Evolutionary conservation across 352 stramenopile genomes (phyloP).

Genomic region (Phytophthora crassamura): DNA sequence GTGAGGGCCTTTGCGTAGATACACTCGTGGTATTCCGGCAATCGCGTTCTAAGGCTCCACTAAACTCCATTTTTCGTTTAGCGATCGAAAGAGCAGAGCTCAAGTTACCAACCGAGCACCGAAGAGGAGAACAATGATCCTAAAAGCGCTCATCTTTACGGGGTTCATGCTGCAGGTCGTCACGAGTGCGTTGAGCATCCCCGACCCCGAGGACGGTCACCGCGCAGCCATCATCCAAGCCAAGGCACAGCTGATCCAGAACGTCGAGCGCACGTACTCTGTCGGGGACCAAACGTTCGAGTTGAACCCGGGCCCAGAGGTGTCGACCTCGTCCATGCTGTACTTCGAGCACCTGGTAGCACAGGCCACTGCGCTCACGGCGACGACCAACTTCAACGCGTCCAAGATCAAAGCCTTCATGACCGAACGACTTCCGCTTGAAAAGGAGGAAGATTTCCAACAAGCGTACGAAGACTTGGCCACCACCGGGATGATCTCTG

Average conservation of each 20-base stretch:
- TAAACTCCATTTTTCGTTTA: slow-evolving; percentile 23
- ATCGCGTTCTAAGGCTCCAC: no score
- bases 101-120: background rate
- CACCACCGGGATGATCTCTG: slow-evolving; percentile 17
- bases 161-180: background rate
- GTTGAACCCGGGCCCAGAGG: slow-evolving; percentile 28
- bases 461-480: slow-evolving; percentile 34
- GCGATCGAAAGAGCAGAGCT: slow-evolving; percentile 2
- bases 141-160: slow-evolving; percentile 13
- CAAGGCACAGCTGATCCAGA: slow-evolving; percentile 35
- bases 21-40: no score
- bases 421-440: slow-evolving; percentile 24
- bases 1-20: background rate
- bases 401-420: slow-evolving; percentile 32
- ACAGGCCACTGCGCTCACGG: slow-evolving; percentile 28
- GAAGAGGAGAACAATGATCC: slow-evolving; percentile 6
- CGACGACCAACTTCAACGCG: slow-evolving; percentile 30
- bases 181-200: slow-evolving; percentile 21
- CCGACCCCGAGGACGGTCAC: slow-evolving; percentile 33
- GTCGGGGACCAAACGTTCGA: slow-evolving; percentile 33
- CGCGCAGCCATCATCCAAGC: slow-evolving; percentile 30
- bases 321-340: slow-evolving; percentile 33
- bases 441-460: slow-evolving; percentile 18
- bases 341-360: slow-evolving; percentile 36
- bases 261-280: slow-evolving; percentile 34